Conservation (phyloP, 2,329 filamentous ascomycete genomes). For the Pyricularia pennisetigena region DNA sequence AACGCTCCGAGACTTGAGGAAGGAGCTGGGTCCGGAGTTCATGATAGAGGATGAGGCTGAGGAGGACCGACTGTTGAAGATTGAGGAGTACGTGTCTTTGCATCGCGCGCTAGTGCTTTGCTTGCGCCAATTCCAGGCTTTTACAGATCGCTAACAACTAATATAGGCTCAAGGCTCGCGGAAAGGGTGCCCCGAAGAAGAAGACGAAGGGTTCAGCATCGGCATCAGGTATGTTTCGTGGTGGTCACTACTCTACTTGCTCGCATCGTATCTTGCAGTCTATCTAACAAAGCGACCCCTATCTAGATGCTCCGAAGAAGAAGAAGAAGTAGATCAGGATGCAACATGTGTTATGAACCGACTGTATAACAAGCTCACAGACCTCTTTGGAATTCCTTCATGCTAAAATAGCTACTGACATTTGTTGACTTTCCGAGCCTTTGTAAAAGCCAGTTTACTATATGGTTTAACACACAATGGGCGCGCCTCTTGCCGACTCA, state of each 20-base stretch:
- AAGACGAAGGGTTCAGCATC: slow-evolving; percentile 52
- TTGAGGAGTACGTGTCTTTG: slow-evolving; percentile 45
- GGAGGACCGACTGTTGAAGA: slow-evolving; percentile 67
- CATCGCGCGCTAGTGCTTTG: not conserved
- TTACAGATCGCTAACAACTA: slow-evolving; percentile 7
- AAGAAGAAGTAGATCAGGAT: slow-evolving; percentile 9
- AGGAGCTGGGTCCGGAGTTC: slow-evolving; percentile 55
- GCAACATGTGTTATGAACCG: slow-evolving; percentile 2
- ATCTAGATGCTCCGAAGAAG: slow-evolving; percentile 25
- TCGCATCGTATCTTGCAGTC: slow-evolving; percentile 9
- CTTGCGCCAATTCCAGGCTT: not conserved
- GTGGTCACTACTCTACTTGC: slow-evolving; percentile 14
- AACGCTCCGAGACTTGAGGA: slow-evolving; percentile 64
- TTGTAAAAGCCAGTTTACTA: not conserved
- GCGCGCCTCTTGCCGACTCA: too few relatives aligned
- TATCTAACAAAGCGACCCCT: not conserved
- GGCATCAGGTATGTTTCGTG: slow-evolving; percentile 19
- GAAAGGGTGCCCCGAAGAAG: slow-evolving; percentile 85
- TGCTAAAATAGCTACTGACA: not conserved
- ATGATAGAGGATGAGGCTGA: slow-evolving; percentile 66
- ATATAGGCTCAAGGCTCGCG: slow-evolving; percentile 60
- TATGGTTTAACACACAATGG: not conserved
- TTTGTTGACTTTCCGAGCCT: not conserved
- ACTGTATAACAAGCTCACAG: slow-evolving; percentile 8
- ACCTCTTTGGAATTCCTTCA: not conserved